These are phyloP conservation scores for Chionographis japonica DNA, from an alignment of 106 monocot species.

Conservation along the genomic window DNA sequence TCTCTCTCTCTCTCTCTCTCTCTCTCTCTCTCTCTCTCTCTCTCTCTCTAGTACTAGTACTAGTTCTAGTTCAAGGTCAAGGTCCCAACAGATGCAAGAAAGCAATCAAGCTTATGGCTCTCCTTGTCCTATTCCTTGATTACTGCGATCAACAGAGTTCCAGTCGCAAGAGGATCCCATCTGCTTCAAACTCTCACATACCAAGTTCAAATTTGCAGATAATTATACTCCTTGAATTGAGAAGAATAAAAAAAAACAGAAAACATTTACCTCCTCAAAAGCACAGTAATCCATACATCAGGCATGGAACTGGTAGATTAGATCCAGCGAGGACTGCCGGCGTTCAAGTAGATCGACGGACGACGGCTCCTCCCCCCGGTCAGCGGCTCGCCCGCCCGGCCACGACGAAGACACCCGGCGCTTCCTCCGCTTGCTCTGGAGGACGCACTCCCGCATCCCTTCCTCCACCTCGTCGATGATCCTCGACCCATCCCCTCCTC, in stretches of 20 bases:
- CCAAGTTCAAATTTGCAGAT: neutral
- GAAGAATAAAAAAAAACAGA: no score
- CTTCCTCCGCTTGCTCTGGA: slow-evolving; percentile 17
- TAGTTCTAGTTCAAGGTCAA: no score
- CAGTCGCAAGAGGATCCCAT: no score
- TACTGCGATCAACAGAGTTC: no score
- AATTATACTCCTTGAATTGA: no score
- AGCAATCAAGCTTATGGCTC: no score
- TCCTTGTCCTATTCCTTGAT: no score
- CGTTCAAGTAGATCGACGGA: neutral
- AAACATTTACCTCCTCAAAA: no score
- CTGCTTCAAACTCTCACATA: neutral
- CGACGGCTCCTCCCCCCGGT: slow-evolving; percentile 8
- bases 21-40: no score
- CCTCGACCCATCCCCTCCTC: neutral
- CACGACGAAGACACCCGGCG: slow-evolving; percentile 4
- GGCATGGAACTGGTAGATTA: slow-evolving; percentile 18
- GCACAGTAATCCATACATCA: neutral
- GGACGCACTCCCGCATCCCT: slow-evolving; percentile 19
- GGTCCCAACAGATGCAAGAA: no score
- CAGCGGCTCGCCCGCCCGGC: neutral
- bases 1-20: no score
- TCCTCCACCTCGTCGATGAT: slow-evolving; percentile 10
- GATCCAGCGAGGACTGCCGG: slow-evolving; percentile 10
- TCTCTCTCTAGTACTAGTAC: no score